Percentiles rank a stretch among this genome's conserved stretches.
Evolutionary conservation across 768 basidiomycete genomes (phyloP).

Genomic region (Asterophora lycoperdoides): DNA sequence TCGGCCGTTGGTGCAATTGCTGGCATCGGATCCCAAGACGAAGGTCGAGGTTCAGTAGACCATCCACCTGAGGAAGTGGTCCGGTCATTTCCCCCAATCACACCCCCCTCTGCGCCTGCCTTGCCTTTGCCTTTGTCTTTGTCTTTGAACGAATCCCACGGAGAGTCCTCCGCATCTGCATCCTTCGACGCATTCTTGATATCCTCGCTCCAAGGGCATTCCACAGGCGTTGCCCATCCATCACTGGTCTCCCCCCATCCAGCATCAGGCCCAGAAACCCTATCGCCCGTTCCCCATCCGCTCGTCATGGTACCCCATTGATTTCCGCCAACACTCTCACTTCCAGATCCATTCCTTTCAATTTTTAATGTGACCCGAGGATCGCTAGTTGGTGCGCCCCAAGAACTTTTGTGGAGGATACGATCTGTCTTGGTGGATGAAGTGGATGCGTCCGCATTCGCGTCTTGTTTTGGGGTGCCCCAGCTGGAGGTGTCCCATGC

Average conservation of each 20-base stretch:
- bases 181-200: neutral
- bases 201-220: neutral
- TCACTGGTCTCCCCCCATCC: neutral
- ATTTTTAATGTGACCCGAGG: neutral
- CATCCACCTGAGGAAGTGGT: slow-evolving; percentile 1
- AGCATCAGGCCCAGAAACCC: no score
- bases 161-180: neutral
- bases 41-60: slow-evolving; percentile 2
- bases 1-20: neutral
- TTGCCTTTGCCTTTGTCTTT: neutral
- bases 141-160: neutral
- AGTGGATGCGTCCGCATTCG: neutral
- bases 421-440: neutral
- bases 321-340: slow-evolving; percentile 1
- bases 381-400: neutral
- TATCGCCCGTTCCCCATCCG: no score
- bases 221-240: neutral
- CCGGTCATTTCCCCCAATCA: slow-evolving; percentile 1
- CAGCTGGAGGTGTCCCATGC: slow-evolving; percentile 2
- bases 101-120: neutral
- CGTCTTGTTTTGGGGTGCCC: neutral
- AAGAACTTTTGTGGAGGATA: neutral
- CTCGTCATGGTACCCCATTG: slow-evolving; percentile 3
- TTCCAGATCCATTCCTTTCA: neutral
- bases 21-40: neutral